Evolutionary conservation across 306 rosid genomes (phyloP), one percentile per base, ranked within the genome.

Genomic region (Prunus armeniaca): DNA sequence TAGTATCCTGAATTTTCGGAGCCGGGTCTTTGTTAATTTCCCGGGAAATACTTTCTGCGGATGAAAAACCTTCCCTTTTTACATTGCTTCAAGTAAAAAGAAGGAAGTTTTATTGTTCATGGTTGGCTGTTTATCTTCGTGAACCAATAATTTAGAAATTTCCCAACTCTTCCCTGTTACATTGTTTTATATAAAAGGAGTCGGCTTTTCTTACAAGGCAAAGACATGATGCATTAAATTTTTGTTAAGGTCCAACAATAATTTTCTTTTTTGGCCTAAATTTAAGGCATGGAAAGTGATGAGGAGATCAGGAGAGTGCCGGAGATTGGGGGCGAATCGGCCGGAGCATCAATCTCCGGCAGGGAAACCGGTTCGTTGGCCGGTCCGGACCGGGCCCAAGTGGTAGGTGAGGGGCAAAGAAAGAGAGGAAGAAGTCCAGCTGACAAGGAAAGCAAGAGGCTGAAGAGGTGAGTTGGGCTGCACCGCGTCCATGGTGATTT

Each of bases 231-330:
- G 62, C 62, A 56, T 20, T 13, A 19, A 20, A 4, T 10, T 10
- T 10, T 6, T 14, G 0, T 9, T 68, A 25, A 15, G 46, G 43
- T 47, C 15, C 60, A 49, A 25, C 27, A 49, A 14, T 19, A 49
- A 12, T 22, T 6, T 25, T 56, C 34, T 68, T 12, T 20, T 62
- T 27, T 20, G 12, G 43, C 11, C 10, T 9, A 43, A 32, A 73
- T 18, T 70, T 30, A 67, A 96, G 99, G 93, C 77, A 82, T 80
- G 74, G 99, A 93, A 79, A 96, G 99, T 73, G 99, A 96, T 20
- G 99, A 96, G 79, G 99, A 96, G 91, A 86, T 96, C 87, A 80
- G 98, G 75, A 88, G 98, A 87, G 99, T 96, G 69, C 99, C 99
- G 10, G 99, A 96, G 81, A 76, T 92, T 13, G 98, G 93, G 10